Evolutionary conservation across 768 basidiomycete genomes (phyloP).

Genomic region (Mycena vulgaris): DNA sequence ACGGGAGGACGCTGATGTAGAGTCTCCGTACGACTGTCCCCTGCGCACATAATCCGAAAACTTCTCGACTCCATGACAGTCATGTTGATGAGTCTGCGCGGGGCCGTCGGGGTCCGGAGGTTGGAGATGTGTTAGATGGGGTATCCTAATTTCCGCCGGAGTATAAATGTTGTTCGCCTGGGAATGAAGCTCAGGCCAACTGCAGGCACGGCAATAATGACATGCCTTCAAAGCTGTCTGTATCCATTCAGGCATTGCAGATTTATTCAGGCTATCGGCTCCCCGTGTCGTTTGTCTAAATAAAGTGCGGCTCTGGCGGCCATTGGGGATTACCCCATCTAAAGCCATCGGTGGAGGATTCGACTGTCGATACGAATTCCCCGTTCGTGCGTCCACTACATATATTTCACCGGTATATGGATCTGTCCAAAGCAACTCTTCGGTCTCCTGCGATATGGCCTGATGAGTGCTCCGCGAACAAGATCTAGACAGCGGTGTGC

Average conservation of each 20-base stretch:
- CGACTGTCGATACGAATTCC: slow-evolving; percentile 69
- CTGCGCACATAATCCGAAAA: slow-evolving; percentile 38
- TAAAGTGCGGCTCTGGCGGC: slow-evolving; percentile 34
- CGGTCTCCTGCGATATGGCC: slow-evolving; percentile 43
- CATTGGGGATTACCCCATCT: slow-evolving; percentile 45
- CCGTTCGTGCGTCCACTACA: slow-evolving; percentile 77
- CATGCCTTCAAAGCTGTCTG: slow-evolving; percentile 70
- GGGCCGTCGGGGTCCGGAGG: slow-evolving; percentile 24
- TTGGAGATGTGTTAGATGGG: slow-evolving; percentile 35
- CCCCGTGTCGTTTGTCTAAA: slow-evolving; percentile 38
- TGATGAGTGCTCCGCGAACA: slow-evolving; percentile 1
- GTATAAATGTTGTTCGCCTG: slow-evolving; percentile 74
- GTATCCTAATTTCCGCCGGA: slow-evolving; percentile 63
- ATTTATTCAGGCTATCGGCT: slow-evolving; percentile 30
- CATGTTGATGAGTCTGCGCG: slow-evolving; percentile 17
- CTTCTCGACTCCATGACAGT: slow-evolving; percentile 27
- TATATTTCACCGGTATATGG: slow-evolving; percentile 71
- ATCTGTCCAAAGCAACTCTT: slow-evolving; percentile 73
- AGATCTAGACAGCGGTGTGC: neutral
- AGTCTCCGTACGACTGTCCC: slow-evolving; percentile 31
- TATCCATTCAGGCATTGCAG: slow-evolving; percentile 74
- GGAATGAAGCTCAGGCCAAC: slow-evolving; percentile 10
- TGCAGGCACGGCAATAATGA: slow-evolving; percentile 28
- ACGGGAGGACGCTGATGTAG: slow-evolving; percentile 42
- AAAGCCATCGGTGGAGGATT: slow-evolving; percentile 33